phyloP scores from a whole-genome alignment of 2,329 filamentous ascomycete species.

The Alternaria sp. region DNA sequence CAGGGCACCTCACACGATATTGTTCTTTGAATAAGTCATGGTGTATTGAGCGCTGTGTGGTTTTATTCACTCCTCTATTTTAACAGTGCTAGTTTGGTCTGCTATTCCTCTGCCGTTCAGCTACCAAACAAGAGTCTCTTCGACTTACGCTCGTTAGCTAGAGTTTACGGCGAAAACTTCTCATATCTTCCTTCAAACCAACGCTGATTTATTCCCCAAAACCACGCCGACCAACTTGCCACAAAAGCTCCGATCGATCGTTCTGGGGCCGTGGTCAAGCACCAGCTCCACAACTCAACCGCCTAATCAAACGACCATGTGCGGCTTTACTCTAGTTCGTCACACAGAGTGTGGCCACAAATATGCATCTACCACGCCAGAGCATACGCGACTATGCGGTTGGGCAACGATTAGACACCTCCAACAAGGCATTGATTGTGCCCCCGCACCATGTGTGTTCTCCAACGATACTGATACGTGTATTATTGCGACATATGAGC shows the following conservation, averaged over 20 bases:
- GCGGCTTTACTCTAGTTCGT: neutral
- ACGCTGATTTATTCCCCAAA: too few relatives aligned
- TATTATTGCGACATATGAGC: neutral
- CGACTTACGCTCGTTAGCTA: neutral
- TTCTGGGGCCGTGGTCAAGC: neutral
- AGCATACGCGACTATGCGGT: neutral
- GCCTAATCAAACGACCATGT: neutral
- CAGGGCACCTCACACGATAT: neutral
- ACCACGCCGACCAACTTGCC: too few relatives aligned
- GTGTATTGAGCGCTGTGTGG: neutral
- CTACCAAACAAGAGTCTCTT: neutral
- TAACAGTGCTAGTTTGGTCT: neutral
- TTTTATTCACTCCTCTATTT: neutral
- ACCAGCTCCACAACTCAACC: neutral
- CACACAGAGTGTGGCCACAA: conserved; percentile 5
- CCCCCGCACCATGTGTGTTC: neutral
- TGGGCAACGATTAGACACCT: neutral
- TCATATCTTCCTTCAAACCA: too few relatives aligned
- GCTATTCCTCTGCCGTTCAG: neutral
- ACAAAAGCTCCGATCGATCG: too few relatives aligned
- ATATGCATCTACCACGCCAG: neutral
- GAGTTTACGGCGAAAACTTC: too few relatives aligned
- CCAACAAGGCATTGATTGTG: neutral
- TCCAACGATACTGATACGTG: neutral
- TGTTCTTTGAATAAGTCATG: neutral